Percentiles rank a stretch among this genome's conserved stretches.
Conservation (phyloP, 768 basidiomycete species). For the Pleurotus giganteus region DNA sequence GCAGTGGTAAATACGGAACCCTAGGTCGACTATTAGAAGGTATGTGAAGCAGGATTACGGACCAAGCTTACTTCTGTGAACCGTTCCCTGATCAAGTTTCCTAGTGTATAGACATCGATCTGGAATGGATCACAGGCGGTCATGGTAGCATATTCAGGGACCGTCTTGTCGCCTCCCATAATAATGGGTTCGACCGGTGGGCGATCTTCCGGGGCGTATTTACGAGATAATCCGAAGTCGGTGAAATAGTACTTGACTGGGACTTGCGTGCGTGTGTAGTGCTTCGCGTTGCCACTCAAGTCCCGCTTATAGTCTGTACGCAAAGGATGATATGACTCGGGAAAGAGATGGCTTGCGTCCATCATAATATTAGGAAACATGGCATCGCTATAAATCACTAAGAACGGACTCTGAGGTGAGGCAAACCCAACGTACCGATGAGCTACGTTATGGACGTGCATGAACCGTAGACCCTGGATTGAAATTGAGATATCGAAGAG, state of each 20-base stretch:
- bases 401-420: neutral
- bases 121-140: conserved; percentile 27
- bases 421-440: conserved; percentile 26
- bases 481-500: neutral
- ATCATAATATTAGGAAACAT: conserved; percentile 21
- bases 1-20: conserved; percentile 4
- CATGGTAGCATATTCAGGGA: conserved; percentile 32
- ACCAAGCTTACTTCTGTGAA: conserved; percentile 22
- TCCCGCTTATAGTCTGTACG: conserved; percentile 15
- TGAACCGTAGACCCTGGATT: conserved; percentile 35
- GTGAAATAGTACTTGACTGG: conserved; percentile 27
- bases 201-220: conserved; percentile 21
- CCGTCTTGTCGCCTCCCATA: conserved; percentile 34
- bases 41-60: neutral
- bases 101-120: conserved; percentile 32
- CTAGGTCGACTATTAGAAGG: neutral
- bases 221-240: conserved; percentile 28
- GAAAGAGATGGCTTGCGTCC: conserved; percentile 19
- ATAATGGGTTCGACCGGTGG: conserved; percentile 27
- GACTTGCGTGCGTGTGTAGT: conserved; percentile 17
- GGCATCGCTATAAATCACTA: neutral
- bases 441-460: conserved; percentile 31
- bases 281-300: conserved; percentile 5
- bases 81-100: conserved; percentile 24
- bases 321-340: conserved; percentile 20